Conservation (phyloP, 2,329 filamentous ascomycete species). For the Didymella lethalis region DNA sequence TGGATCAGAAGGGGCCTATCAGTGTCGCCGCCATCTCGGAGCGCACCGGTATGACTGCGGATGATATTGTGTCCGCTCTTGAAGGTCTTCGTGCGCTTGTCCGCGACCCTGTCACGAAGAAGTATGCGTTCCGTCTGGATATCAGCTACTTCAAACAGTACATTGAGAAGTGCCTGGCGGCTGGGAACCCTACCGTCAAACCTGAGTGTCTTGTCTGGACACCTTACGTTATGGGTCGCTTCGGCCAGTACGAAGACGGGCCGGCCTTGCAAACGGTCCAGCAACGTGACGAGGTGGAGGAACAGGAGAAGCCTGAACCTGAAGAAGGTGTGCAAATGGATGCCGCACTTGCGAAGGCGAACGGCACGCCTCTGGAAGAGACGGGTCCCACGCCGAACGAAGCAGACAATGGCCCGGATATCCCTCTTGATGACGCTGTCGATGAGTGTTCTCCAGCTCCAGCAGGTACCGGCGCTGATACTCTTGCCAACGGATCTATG, state of each 20-base stretch:
- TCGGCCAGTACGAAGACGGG: conserved; percentile 82
- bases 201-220: conserved; percentile 88
- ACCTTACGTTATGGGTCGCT: conserved; percentile 93
- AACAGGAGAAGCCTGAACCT: conserved; percentile 51
- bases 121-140: conserved; percentile 90
- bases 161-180: conserved; percentile 86
- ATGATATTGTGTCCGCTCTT: conserved; percentile 93
- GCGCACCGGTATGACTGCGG: conserved; percentile 91
- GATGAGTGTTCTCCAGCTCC: conserved; percentile 45
- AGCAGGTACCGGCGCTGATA: conserved; percentile 28
- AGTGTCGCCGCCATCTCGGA: conserved; percentile 75
- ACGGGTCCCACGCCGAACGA: conserved; percentile 25
- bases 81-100: conserved; percentile 90
- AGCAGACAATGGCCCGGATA: conserved; percentile 27
- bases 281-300: conserved; percentile 76
- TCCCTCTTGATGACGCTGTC: conserved; percentile 39
- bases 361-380: conserved; percentile 31
- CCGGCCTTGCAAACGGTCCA: conserved; percentile 86
- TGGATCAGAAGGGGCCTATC: conserved; percentile 65
- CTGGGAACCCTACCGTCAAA: conserved; percentile 86
- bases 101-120: conserved; percentile 84
- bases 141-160: conserved; percentile 85
- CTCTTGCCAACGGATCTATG: conserved; percentile 43
- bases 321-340: conserved; percentile 56
- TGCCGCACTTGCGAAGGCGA: conserved; percentile 36